phyloP scores from a whole-genome alignment of 441 rosid species.

The Euphorbia schlechtendalii region DNA sequence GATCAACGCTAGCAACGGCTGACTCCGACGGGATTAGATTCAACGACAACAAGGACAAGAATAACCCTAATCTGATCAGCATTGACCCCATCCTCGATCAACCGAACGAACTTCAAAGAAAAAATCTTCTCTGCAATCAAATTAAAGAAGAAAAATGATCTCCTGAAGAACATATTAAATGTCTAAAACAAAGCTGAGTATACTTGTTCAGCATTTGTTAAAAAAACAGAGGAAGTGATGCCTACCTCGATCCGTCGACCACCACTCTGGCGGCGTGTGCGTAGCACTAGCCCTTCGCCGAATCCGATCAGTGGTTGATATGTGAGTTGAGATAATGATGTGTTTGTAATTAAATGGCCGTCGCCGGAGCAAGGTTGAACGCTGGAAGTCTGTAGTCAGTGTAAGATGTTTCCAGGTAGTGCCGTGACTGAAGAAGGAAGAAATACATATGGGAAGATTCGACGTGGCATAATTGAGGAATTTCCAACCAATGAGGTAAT shows the following conservation, averaged over 20 bases:
- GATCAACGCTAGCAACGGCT: constrained; percentile 87
- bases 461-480: constrained; percentile 10
- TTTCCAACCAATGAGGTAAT: not conserved
- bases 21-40: constrained; percentile 43
- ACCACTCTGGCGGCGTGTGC: not conserved
- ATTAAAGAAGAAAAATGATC: not conserved
- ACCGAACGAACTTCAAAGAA: constrained; percentile 10
- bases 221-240: not conserved
- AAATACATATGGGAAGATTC: not conserved
- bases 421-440: not conserved
- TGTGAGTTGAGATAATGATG: not conserved
- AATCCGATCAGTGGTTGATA: not conserved
- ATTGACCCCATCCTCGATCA: constrained; percentile 32
- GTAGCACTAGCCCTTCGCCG: not conserved
- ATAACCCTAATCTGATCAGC: constrained; percentile 31
- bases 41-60: constrained; percentile 31
- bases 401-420: not conserved
- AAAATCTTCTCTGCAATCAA: constrained; percentile 11
- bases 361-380: constrained; percentile 3
- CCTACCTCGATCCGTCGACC: not conserved
- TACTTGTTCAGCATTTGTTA: not conserved
- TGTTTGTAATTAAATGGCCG: not conserved
- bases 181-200: not conserved
- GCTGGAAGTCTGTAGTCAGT: not conserved
- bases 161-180: not conserved